Evolutionary conservation across 2,329 filamentous ascomycete genomes (phyloP).

Genomic region (Ascosphaera apis): DNA sequence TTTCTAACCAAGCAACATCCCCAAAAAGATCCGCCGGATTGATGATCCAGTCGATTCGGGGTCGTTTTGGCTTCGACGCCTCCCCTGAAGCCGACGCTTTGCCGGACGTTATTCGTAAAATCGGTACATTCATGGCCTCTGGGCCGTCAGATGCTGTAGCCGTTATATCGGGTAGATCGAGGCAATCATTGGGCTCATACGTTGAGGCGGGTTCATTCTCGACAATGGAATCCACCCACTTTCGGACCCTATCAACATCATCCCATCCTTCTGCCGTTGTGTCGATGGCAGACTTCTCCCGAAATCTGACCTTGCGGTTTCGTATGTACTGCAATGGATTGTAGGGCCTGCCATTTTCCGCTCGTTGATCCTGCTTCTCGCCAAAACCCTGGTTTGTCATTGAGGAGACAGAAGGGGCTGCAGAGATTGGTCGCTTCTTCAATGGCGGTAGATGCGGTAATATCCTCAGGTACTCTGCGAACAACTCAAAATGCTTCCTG

Average conservation of each 20-base stretch:
- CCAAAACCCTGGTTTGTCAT: conserved; percentile 3
- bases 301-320: conserved; percentile 63
- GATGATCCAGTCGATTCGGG: conserved; percentile 65
- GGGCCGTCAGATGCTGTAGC: not conserved
- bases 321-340: conserved; percentile 85
- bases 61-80: conserved; percentile 38
- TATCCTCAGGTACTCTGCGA: conserved; percentile 59
- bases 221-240: conserved; percentile 54
- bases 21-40: conserved; percentile 69
- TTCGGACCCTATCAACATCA: conserved; percentile 44
- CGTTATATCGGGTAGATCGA: conserved; percentile 18
- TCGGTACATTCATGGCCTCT: not conserved
- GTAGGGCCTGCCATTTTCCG: conserved; percentile 44
- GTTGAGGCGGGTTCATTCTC: conserved; percentile 22
- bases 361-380: conserved; percentile 6
- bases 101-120: not conserved
- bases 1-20: conserved; percentile 77
- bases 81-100: not conserved
- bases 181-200: conserved; percentile 22
- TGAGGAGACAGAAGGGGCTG: conserved; percentile 1
- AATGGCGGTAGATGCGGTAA: conserved; percentile 60
- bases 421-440: not conserved
- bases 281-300: conserved; percentile 53
- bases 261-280: conserved; percentile 55
- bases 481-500: conserved; percentile 63